Evolutionary conservation across 352 stramenopile species (phyloP), one percentile per base, ranked within the genome.

Genomic region (Phytophthora citricola): DNA sequence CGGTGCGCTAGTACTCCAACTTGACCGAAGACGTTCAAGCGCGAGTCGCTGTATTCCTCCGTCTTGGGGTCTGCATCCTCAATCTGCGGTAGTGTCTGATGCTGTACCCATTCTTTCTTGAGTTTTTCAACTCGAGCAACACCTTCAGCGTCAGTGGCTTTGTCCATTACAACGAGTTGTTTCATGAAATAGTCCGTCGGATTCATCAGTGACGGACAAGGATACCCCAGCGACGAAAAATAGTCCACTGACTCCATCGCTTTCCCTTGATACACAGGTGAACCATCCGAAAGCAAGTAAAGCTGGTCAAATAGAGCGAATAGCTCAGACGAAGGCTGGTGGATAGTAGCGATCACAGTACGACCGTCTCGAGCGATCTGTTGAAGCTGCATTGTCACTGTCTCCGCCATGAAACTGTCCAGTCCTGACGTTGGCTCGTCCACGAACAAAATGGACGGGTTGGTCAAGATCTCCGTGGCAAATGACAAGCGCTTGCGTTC

Each of bases 341-440:
- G 93, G 70, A 98, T 97, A 2, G 94, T 94, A 29, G 87, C 82
- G 14, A 98, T 73, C 8, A 98, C 79, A 5, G 89, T 97, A 27
- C 89, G 89, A 6, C 91, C 89, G 27, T 78, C 54, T 50, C 89
- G 79, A 24, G 88, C 90, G 26, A 97, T 76, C 32, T 87, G 77
- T 46, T 86, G 78, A 1, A 90, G 63, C 45, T 85, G 69, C 1
- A n/a, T 41, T 15, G 77, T 62, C 2, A 89, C 71, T 0, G 64
- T 73, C 56, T 87, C 80, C n/a, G 78, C 71, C 68, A 81, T 89
- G 52, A 76, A 85, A 46, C 68, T 81, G 49, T 89, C 83, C 1
- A 89, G 43, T 17, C 75, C 90, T 1, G 75, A 83, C 15, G 83
- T 93, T 0, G 89, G 85, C 52, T 97, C 89, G 44, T 98, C 89